phyloP scores from a whole-genome alignment of 345 rosid genomes.

The Eucalyptus melliodora region DNA sequence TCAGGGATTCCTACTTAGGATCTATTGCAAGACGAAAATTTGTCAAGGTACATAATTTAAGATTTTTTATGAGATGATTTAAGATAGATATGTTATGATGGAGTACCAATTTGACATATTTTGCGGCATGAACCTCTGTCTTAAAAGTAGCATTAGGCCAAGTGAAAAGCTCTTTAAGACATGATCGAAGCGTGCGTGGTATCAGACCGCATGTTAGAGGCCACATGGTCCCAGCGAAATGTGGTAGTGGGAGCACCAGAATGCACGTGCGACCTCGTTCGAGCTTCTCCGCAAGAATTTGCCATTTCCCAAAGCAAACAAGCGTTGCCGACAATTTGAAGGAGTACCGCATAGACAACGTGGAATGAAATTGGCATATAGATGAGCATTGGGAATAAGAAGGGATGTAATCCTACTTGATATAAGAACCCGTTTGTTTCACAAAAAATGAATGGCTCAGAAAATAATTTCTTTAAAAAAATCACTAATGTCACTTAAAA shows the following conservation, averaged over 20 bases:
- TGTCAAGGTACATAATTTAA: not conserved
- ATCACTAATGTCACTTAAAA: too few species aligned
- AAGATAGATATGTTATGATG: not conserved
- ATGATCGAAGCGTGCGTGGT: not conserved
- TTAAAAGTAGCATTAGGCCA: not conserved
- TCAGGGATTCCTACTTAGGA: not conserved
- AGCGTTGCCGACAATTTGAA: not conserved
- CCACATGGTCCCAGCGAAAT: not conserved
- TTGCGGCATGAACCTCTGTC: not conserved
- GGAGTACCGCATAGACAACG: not conserved
- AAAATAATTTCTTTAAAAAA: too few species aligned
- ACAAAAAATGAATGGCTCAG: too few species aligned
- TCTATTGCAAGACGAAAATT: not conserved
- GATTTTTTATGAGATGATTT: not conserved
- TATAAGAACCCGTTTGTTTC: rapidly evolving
- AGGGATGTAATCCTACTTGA: not conserved
- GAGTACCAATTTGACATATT: not conserved
- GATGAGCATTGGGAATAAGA: not conserved
- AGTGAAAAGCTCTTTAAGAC: not conserved
- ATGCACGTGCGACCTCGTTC: not conserved
- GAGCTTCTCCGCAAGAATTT: not conserved
- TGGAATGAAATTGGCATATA: not conserved
- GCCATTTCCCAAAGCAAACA: not conserved
- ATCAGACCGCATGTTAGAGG: not conserved
- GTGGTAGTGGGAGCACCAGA: not conserved